phyloP scores from a whole-genome alignment of 2,329 filamentous ascomycete species.

The Pseudogymnoascus sp. region DNA sequence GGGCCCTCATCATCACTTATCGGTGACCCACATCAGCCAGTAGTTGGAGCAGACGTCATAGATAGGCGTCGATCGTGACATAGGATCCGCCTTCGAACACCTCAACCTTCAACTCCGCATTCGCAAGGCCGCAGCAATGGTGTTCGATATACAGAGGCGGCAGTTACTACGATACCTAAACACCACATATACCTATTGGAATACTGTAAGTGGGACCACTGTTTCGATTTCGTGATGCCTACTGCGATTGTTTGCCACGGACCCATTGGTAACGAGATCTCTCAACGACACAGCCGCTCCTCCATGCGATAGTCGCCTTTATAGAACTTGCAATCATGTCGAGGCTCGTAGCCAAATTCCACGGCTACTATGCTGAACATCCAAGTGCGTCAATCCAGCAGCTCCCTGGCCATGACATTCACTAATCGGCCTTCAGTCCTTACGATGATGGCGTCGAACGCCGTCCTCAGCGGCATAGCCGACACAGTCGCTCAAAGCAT shows the following conservation, averaged over 20 bases:
- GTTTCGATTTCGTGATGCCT: slow-evolving; percentile 3
- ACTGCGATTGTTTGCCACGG: slow-evolving; percentile 10
- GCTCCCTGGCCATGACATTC: not conserved
- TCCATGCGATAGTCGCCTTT: slow-evolving; percentile 78
- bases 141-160: slow-evolving; percentile 52
- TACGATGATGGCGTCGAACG: slow-evolving; percentile 99
- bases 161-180: slow-evolving; percentile 60
- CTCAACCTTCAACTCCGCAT: slow-evolving; percentile 3
- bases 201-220: slow-evolving; percentile 52
- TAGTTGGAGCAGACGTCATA: not conserved
- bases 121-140: slow-evolving; percentile 35
- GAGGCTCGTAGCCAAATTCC: slow-evolving; percentile 79
- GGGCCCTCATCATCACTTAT: not conserved
- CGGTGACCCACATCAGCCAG: not conserved
- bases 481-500: slow-evolving; percentile 94
- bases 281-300: slow-evolving; percentile 58
- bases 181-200: slow-evolving; percentile 65
- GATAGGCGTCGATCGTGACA: slow-evolving; percentile 7
- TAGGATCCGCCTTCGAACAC: not conserved
- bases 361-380: slow-evolving; percentile 84
- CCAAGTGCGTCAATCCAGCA: slow-evolving; percentile 52
- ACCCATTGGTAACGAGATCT: not conserved
- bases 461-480: slow-evolving; percentile 88
- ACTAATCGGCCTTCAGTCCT: slow-evolving; percentile 51
- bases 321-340: slow-evolving; percentile 84